Percentiles rank a stretch among this genome's conserved stretches.
phyloP scores from a whole-genome alignment of 176 grass and related monocot species.

The Miscanthus lutarioriparius region DNA sequence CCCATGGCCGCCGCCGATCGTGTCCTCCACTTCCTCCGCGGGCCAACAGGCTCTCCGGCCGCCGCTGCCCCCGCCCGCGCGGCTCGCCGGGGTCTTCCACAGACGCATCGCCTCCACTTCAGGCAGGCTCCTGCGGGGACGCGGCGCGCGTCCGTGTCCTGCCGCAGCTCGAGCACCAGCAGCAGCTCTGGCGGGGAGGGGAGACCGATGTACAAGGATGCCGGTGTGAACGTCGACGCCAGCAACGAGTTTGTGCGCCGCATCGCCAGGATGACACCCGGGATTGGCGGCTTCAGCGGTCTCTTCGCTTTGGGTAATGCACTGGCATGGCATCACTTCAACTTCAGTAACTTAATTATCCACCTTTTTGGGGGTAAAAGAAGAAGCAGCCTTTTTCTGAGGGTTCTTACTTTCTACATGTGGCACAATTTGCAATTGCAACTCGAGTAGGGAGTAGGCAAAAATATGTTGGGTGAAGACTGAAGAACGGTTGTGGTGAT shows the following conservation, averaged over 20 bases:
- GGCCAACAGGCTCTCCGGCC: neutral
- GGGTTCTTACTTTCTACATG: too few species aligned
- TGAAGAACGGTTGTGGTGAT: neutral
- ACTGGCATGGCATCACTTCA: too few species aligned
- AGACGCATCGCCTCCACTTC: neutral
- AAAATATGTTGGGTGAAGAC: too few species aligned
- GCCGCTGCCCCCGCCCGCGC: neutral
- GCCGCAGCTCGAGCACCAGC: constrained; percentile 8
- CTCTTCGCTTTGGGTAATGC: constrained; percentile 67
- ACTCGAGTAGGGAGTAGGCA: too few species aligned
- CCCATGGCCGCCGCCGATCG: neutral
- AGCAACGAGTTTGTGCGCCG: constrained; percentile 76
- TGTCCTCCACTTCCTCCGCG: constrained; percentile 34
- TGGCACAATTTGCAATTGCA: too few species aligned
- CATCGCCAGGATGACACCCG: constrained; percentile 77
- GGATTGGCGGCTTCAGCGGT: constrained; percentile 83
- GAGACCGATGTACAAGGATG: constrained; percentile 65
- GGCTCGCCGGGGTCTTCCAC: neutral
- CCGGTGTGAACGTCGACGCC: constrained; percentile 81
- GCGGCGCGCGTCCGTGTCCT: constrained; percentile 31
- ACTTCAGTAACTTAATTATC: too few species aligned
- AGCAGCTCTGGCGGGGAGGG: neutral
- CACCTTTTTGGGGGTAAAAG: neutral
- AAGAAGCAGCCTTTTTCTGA: too few species aligned
- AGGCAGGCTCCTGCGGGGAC: neutral